A percentile compares a stretch with the other conserved stretches of the same genome.
Evolutionary conservation across 108 stramenopile genomes (phyloP).

Genomic region (Mediolabrus comicus): DNA sequence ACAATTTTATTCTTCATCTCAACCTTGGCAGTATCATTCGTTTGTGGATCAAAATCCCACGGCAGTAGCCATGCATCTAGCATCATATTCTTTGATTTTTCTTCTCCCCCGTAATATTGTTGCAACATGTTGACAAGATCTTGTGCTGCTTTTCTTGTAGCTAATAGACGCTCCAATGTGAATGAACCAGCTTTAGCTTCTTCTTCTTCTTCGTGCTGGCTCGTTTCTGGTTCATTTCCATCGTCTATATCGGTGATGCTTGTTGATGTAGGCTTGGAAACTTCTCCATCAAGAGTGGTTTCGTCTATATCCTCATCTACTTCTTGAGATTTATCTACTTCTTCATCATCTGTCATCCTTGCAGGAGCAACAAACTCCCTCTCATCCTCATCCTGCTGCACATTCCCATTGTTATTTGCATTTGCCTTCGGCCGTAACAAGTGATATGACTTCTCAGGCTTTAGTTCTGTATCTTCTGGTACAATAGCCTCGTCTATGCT

Average conservation of each 20-base stretch:
- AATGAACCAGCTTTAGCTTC: neutral
- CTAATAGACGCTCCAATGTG: neutral
- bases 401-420: too few relatives aligned
- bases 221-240: neutral
- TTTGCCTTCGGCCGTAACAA: neutral
- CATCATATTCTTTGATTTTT: slow-evolving; percentile 7
- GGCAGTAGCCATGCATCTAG: slow-evolving; percentile 15
- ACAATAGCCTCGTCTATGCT: neutral
- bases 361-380: neutral
- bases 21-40: neutral
- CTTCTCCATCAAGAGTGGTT: too few relatives aligned
- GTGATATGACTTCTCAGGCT: neutral
- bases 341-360: neutral
- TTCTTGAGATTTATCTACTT: neutral
- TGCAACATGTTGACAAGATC: slow-evolving; percentile 13
- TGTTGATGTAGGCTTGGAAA: too few relatives aligned
- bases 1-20: neutral
- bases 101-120: slow-evolving; percentile 19
- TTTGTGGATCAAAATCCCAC: slow-evolving; percentile 6
- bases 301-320: neutral
- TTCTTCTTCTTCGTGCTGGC: neutral
- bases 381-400: neutral
- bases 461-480: neutral
- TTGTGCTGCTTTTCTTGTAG: slow-evolving; percentile 6
- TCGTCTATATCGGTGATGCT: neutral